Evolutionary conservation across 2,329 filamentous ascomycete species (phyloP).

Genomic region (Clonostachys rhizophaga): DNA sequence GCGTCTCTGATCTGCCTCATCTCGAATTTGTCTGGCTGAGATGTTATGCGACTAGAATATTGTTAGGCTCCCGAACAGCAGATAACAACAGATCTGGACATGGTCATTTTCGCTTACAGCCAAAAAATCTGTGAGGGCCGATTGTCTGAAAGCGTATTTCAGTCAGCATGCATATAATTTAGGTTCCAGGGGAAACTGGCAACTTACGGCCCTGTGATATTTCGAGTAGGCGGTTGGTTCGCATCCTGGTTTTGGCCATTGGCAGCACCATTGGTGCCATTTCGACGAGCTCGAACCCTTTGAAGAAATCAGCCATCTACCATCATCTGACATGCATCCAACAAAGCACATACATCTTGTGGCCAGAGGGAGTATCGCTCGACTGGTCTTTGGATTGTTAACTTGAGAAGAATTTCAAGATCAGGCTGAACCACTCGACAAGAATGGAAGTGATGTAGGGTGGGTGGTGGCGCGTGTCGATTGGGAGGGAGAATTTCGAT

Average conservation of each 20-base stretch:
- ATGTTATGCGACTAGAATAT: constrained; percentile 62
- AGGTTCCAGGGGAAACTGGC: background rate
- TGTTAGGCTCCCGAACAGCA: background rate
- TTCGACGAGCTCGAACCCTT: constrained; percentile 1
- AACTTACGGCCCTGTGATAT: constrained; percentile 32
- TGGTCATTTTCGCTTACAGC: constrained; percentile 25
- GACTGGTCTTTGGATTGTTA: too few relatives aligned
- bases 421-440: too few relatives aligned
- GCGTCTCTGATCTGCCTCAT: constrained; percentile 41
- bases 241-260: constrained; percentile 8
- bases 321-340: too few relatives aligned
- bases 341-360: too few relatives aligned
- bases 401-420: too few relatives aligned
- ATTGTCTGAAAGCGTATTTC: constrained; percentile 27
- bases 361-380: too few relatives aligned
- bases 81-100: background rate
- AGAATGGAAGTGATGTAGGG: too few relatives aligned
- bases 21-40: constrained; percentile 51
- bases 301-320: background rate
- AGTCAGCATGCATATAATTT: constrained; percentile 3
- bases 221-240: constrained; percentile 11
- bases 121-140: constrained; percentile 48
- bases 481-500: background rate
- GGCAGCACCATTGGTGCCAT: background rate
- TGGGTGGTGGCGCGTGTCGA: too few relatives aligned